phyloP scores from a whole-genome alignment of 192 early-diverging fungal species.

The Linnemannia exigua region DNA sequence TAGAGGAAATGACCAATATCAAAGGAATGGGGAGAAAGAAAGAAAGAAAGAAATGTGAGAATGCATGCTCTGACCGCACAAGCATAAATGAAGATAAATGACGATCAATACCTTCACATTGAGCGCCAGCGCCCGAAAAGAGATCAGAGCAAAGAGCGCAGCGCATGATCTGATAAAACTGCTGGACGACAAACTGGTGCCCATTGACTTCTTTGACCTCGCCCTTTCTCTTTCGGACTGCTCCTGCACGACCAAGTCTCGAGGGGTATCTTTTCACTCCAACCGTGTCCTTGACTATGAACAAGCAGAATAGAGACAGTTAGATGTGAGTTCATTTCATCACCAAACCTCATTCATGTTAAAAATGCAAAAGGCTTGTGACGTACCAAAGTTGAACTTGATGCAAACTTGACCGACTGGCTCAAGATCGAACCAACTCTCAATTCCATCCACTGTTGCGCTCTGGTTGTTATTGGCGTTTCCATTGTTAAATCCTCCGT shows the following conservation, averaged over 20 bases:
- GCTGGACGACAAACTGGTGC: slow-evolving; percentile 92
- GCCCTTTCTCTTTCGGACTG: slow-evolving; percentile 85
- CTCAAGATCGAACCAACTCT: slow-evolving; percentile 94
- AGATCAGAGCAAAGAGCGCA: slow-evolving; percentile 97
- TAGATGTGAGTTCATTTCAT: too few relatives aligned
- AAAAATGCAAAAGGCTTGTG: background rate
- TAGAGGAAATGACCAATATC: background rate
- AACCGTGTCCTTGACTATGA: slow-evolving; percentile 65
- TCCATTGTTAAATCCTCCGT: slow-evolving; percentile 24
- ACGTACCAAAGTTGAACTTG: slow-evolving; percentile 87
- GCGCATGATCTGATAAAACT: slow-evolving; percentile 98
- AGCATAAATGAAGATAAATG: background rate
- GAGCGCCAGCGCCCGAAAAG: slow-evolving; percentile 90
- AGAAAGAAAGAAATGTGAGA: background rate
- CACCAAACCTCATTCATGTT: too few relatives aligned
- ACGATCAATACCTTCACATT: slow-evolving; percentile 85
- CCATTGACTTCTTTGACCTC: slow-evolving; percentile 90
- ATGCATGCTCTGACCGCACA: too few relatives aligned
- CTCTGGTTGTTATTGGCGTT: slow-evolving; percentile 32
- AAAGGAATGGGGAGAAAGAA: background rate
- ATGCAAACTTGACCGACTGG: slow-evolving; percentile 91
- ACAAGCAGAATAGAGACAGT: background rate
- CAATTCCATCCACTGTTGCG: slow-evolving; percentile 68
- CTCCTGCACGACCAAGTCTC: slow-evolving; percentile 81
- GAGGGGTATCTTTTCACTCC: slow-evolving; percentile 67